These are phyloP conservation scores for Monosporozyma aquatica DNA, from an alignment of 805 yeast genomes.

Conservation along the genomic window DNA sequence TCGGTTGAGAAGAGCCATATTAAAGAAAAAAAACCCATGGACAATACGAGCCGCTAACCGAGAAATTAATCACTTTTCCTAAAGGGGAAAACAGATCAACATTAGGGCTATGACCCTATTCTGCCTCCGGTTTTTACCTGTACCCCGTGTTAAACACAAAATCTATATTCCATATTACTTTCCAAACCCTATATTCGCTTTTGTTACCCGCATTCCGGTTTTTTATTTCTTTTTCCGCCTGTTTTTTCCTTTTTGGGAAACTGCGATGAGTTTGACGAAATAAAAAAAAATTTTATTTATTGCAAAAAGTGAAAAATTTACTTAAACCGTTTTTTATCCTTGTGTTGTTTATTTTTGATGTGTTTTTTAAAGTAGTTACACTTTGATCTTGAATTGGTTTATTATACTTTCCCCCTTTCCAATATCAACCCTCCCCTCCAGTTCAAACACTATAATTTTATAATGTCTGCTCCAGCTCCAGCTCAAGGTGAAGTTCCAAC, in stretches of 20 bases:
- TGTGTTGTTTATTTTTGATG: too few species aligned
- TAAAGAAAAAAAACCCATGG: not conserved
- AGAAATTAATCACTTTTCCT: not conserved
- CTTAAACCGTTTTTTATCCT: too few species aligned
- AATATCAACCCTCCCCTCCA: not conserved
- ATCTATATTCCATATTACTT: not conserved
- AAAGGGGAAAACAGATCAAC: not conserved
- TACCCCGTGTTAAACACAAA: too few species aligned
- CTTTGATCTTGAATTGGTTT: too few species aligned
- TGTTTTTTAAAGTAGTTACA: too few species aligned
- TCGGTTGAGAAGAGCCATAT: too few species aligned
- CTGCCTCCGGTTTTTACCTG: too few species aligned
- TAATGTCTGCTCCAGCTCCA: slow-evolving; percentile 11
- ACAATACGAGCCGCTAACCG: slow-evolving; percentile 1
- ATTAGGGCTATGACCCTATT: too few species aligned
- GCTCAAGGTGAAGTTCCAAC: slow-evolving; percentile 66
- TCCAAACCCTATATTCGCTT: not conserved
- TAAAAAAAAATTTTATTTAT: slow-evolving; percentile 1
- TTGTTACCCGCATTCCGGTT: not conserved
- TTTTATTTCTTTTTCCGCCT: not conserved
- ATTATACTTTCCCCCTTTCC: not conserved
- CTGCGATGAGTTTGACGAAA: slow-evolving; percentile 1
- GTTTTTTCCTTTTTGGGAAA: not conserved
- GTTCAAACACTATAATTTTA: not conserved
- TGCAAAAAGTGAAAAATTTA: too few species aligned